A percentile compares a stretch with the other conserved stretches of the same genome.
These are phyloP conservation scores for Sapria himalayana DNA, from an alignment of 345 rosid genomes.

Conservation along the genomic window DNA sequence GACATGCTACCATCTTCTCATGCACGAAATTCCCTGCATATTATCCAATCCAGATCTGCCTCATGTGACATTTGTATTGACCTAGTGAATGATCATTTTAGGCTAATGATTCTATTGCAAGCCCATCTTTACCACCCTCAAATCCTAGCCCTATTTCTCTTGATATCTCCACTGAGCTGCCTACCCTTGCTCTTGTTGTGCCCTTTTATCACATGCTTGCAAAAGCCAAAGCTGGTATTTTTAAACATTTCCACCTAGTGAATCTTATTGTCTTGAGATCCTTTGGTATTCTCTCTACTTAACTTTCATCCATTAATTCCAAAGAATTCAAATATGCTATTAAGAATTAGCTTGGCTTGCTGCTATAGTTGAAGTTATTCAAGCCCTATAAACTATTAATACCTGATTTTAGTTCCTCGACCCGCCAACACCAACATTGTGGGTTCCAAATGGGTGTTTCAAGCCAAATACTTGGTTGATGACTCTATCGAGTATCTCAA, in stretches of 20 bases:
- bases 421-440: neutral
- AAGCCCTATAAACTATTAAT: neutral
- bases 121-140: neutral
- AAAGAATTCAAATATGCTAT: conserved; percentile 4
- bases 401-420: conserved; percentile 5
- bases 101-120: conserved; percentile 4
- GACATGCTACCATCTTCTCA: neutral
- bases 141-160: neutral
- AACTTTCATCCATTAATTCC: conserved; percentile 1
- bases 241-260: neutral
- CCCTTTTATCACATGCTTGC: conserved; percentile 5
- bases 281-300: neutral
- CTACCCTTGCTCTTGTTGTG: neutral
- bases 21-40: neutral
- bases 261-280: neutral
- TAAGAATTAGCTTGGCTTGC: conserved; percentile 1
- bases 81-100: neutral
- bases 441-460: conserved; percentile 8
- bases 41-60: conserved; percentile 1
- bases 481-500: neutral
- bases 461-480: neutral
- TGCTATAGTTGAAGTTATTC: conserved; percentile 4
- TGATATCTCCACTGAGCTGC: neutral
- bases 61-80: conserved; percentile 2
- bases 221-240: conserved; percentile 3